Evolutionary conservation across 371 early-diverging fungal genomes (phyloP).

Genomic region (Syncephalastrum racemosum): DNA sequence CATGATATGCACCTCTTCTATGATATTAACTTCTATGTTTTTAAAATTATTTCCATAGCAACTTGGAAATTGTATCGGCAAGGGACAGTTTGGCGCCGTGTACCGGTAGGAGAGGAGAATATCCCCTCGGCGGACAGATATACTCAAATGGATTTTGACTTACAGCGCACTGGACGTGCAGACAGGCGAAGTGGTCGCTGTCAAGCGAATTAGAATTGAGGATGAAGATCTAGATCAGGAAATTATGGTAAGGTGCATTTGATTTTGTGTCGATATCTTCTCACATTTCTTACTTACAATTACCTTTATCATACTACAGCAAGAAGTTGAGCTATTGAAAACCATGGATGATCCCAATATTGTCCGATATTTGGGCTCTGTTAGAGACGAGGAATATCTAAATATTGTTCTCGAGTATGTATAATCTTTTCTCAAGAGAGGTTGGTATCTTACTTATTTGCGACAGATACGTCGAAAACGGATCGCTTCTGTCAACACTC

Average conservation of each 20-base stretch:
- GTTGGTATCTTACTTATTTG: neutral
- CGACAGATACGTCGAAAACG: conserved; percentile 82
- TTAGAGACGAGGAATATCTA: conserved; percentile 64
- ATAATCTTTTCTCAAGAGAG: neutral
- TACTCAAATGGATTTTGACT: neutral
- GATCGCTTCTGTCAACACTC: conserved; percentile 81
- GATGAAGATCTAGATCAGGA: conserved; percentile 59
- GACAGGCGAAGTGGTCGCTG: conserved; percentile 84
- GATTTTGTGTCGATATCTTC: conserved; percentile 15
- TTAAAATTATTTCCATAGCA: conserved; percentile 46
- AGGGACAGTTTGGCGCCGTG: conserved; percentile 86
- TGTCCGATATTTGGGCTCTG: conserved; percentile 83
- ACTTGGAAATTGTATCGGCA: conserved; percentile 85
- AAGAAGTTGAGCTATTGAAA: conserved; percentile 71
- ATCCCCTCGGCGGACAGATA: neutral
- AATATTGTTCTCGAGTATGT: conserved; percentile 84
- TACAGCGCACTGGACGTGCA: conserved; percentile 73
- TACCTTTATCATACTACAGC: conserved; percentile 48
- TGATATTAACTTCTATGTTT: neutral
- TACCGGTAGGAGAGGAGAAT: conserved; percentile 40
- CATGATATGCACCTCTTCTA: no score
- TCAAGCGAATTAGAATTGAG: conserved; percentile 77
- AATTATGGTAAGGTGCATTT: conserved; percentile 31
- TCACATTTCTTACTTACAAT: neutral
- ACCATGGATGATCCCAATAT: conserved; percentile 75